These are phyloP conservation scores for Globisporangium emineosum DNA, from an alignment of 352 stramenopile species.

Conservation along the genomic window DNA sequence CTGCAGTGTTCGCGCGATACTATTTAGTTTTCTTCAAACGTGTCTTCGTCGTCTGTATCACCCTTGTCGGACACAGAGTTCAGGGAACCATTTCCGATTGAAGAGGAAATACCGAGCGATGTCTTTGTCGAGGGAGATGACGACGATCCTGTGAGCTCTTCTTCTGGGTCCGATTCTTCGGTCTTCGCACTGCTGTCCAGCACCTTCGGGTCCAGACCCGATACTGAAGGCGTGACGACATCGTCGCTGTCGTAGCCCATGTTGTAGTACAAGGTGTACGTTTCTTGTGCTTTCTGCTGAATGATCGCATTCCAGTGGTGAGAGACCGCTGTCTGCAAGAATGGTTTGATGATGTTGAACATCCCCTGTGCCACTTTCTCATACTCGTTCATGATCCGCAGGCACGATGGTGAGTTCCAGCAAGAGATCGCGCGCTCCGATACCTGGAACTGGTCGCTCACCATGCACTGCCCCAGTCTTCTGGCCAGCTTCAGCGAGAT, in stretches of 20 bases:
- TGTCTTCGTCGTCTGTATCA: conserved; percentile 23
- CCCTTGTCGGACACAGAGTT: neutral
- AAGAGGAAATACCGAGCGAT: neutral
- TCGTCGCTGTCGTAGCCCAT: conserved; percentile 87
- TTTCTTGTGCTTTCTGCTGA: conserved; percentile 82
- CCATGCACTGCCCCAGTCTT: conserved; percentile 72
- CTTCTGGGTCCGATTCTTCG: conserved; percentile 53
- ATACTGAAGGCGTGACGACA: conserved; percentile 19
- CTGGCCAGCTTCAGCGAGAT: conserved; percentile 57
- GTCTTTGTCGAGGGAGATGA: neutral
- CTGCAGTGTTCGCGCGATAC: conserved; percentile 1
- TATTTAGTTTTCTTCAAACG: conserved; percentile 19
- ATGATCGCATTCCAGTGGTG: conserved; percentile 83
- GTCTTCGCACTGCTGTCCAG: conserved; percentile 52
- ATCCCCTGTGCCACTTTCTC: conserved; percentile 81
- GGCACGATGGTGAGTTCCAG: conserved; percentile 73
- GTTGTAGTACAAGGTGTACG: conserved; percentile 88
- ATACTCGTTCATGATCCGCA: conserved; percentile 90
- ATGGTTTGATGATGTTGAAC: conserved; percentile 83
- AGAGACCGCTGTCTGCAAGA: conserved; percentile 43
- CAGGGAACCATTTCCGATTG: conserved; percentile 4
- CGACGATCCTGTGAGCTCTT: conserved; percentile 22
- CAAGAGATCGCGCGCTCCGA: conserved; percentile 80
- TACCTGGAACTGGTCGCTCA: conserved; percentile 84
- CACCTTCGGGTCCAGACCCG: conserved; percentile 30